phyloP scores from a whole-genome alignment of 2,329 filamentous ascomycete genomes.

The Sporothrix inflata region DNA sequence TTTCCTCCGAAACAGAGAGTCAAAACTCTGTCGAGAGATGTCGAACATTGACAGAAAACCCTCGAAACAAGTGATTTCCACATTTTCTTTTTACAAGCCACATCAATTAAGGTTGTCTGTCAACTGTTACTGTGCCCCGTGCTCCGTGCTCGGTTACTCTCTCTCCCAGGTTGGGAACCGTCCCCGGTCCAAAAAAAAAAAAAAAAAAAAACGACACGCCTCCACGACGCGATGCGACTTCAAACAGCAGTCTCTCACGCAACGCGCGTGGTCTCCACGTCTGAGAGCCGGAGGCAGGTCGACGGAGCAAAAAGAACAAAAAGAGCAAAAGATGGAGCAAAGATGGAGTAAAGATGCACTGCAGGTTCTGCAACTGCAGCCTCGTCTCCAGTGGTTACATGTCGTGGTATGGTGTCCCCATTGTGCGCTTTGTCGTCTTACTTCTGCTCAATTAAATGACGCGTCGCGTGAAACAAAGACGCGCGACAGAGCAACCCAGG shows the following conservation, averaged over 20 bases:
- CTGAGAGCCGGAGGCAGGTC: slow-evolving; percentile 13
- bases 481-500: neutral
- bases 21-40: neutral
- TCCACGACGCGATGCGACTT: slow-evolving; percentile 18
- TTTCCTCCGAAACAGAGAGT: neutral
- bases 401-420: neutral
- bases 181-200: neutral
- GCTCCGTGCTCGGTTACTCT: slow-evolving; percentile 6
- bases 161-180: neutral
- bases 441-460: slow-evolving; percentile 6
- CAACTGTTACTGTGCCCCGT: neutral
- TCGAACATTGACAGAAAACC: neutral
- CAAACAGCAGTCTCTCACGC: neutral
- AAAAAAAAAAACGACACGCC: neutral
- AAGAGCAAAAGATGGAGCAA: neutral
- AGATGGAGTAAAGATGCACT: neutral
- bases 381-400: neutral
- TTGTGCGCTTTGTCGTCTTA: neutral
- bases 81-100: neutral
- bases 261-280: neutral
- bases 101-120: slow-evolving; percentile 1
- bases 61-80: neutral
- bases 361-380: neutral
- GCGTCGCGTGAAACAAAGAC: slow-evolving; percentile 9
- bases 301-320: neutral